Conservation (phyloP, 164 flowering plant species). For the Vitis rotundifolia region DNA sequence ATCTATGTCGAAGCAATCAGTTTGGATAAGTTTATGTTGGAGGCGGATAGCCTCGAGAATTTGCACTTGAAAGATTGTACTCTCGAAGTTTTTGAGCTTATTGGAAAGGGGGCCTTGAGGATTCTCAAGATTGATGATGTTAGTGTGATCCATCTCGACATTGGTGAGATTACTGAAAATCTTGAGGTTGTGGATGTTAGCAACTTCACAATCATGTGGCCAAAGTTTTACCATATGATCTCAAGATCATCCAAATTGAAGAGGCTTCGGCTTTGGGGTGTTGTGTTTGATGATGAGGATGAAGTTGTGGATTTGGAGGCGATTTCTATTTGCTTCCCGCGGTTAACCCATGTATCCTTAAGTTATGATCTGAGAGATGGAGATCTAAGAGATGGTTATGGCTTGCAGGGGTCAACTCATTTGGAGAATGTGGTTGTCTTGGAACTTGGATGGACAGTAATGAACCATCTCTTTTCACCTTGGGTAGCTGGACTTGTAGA, state of each 20-base stretch:
- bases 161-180: slow-evolving; percentile 73
- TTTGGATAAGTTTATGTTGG: slow-evolving; percentile 79
- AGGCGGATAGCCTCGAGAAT: slow-evolving; percentile 74
- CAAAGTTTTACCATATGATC: slow-evolving; percentile 78
- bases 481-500: slow-evolving; percentile 49
- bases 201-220: slow-evolving; percentile 83
- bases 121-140: slow-evolving; percentile 81
- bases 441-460: slow-evolving; percentile 83
- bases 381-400: slow-evolving; percentile 41
- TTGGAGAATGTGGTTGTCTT: slow-evolving; percentile 64
- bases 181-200: slow-evolving; percentile 87
- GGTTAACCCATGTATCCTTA: slow-evolving; percentile 62
- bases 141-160: slow-evolving; percentile 77
- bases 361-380: slow-evolving; percentile 74
- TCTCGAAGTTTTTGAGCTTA: slow-evolving; percentile 74
- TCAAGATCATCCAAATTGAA: slow-evolving; percentile 70
- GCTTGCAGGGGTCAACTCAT: slow-evolving; percentile 57
- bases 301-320: slow-evolving; percentile 81
- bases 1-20: slow-evolving; percentile 73
- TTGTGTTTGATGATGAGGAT: slow-evolving; percentile 82
- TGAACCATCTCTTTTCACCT: slow-evolving; percentile 57
- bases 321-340: slow-evolving; percentile 68
- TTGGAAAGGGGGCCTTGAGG: slow-evolving; percentile 70
- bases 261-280: slow-evolving; percentile 83
- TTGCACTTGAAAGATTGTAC: slow-evolving; percentile 79